phyloP scores from a whole-genome alignment of 805 yeast genomes.

The Alloascoidea hylecoeti region DNA sequence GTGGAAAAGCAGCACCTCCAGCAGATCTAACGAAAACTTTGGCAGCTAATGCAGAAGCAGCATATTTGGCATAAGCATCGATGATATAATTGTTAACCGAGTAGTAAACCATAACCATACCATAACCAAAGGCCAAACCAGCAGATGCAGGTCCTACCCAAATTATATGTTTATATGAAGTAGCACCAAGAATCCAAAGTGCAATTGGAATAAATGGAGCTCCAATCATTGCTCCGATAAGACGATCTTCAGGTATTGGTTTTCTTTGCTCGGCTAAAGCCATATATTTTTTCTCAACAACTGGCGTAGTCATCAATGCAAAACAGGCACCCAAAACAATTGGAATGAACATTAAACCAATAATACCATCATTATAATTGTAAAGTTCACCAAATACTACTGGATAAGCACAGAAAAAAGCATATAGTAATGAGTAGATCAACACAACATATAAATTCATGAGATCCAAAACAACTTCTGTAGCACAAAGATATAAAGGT shows the following conservation, averaged over 20 bases:
- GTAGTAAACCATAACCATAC: conserved; percentile 40
- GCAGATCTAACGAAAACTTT: conserved; percentile 45
- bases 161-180: conserved; percentile 28
- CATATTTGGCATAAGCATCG: conserved; percentile 64
- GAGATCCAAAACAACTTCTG: conserved; percentile 78
- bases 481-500: conserved; percentile 59
- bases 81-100: conserved; percentile 66
- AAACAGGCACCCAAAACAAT: conserved; percentile 74
- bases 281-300: conserved; percentile 50
- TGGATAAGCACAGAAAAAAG: conserved; percentile 92
- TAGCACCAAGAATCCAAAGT: conserved; percentile 48
- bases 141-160: conserved; percentile 45
- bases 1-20: conserved; percentile 49
- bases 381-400: conserved; percentile 71
- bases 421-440: conserved; percentile 81
- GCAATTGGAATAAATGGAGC: conserved; percentile 32
- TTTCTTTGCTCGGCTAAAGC: conserved; percentile 26
- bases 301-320: conserved; percentile 64
- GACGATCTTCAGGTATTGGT: conserved; percentile 42
- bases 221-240: conserved; percentile 34
- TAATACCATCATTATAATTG: conserved; percentile 60
- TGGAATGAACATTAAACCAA: conserved; percentile 84
- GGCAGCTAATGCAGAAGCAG: conserved; percentile 46
- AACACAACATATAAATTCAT: conserved; percentile 80
- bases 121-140: conserved; percentile 37